These are phyloP conservation scores for Corymbia citriodora DNA, from an alignment of 441 rosid species.

Conservation along the genomic window DNA sequence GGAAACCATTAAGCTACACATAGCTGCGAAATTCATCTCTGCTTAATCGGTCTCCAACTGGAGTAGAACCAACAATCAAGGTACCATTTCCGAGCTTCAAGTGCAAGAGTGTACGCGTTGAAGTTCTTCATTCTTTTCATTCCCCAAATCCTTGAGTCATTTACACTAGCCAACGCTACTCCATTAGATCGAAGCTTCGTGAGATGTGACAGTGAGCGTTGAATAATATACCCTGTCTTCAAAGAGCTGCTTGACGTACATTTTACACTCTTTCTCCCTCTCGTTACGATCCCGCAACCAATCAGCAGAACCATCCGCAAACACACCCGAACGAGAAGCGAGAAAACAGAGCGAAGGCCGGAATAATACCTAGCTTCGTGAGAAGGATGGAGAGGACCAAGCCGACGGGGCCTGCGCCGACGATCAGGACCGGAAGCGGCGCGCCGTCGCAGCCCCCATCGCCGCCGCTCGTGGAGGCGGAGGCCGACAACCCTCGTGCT, in stretches of 20 bases:
- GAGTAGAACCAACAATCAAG: background rate
- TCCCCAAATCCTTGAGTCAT: background rate
- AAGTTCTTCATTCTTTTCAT: background rate
- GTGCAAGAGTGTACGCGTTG: background rate
- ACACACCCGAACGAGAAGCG: background rate
- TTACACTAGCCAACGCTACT: background rate
- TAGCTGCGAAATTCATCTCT: background rate
- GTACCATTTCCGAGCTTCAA: background rate
- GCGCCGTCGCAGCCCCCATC: slow-evolving; percentile 13
- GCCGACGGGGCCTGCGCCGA: slow-evolving; percentile 99
- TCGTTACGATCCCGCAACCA: background rate
- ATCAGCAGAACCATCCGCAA: background rate
- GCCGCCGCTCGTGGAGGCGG: background rate
- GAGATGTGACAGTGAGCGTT: background rate
- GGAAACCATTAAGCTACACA: background rate
- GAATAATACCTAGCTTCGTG: slow-evolving; percentile 58
- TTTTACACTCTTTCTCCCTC: background rate
- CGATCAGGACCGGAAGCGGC: slow-evolving; percentile 76
- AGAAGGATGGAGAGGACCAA: slow-evolving; percentile 82
- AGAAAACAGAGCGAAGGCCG: background rate
- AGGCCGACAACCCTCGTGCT: slow-evolving; percentile 28
- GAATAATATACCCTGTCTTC: background rate
- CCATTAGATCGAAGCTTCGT: background rate
- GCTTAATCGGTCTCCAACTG: background rate
- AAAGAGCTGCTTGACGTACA: background rate